A percentile compares a stretch with the other conserved stretches of the same genome.
Evolutionary conservation across 495 filamentous ascomycete species (phyloP).

Genomic region (Parmelia sp.): DNA sequence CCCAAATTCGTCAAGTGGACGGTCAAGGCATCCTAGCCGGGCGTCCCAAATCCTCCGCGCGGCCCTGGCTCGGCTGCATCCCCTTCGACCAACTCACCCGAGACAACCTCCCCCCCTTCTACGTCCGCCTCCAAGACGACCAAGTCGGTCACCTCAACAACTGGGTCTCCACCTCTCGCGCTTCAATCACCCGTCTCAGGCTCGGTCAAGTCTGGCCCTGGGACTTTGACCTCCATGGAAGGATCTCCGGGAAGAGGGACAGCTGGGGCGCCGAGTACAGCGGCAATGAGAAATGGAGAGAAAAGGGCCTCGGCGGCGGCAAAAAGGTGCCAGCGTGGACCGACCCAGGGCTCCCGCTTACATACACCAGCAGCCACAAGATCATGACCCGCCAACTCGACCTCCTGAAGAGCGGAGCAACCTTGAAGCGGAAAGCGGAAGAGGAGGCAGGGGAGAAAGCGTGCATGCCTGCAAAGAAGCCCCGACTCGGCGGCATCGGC

Average conservation of each 20-base stretch:
- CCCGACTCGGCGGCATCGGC: background rate
- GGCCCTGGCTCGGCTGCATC: conserved; percentile 8
- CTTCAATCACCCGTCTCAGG: background rate
- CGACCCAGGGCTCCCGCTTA: background rate
- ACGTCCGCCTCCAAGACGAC: conserved; percentile 11
- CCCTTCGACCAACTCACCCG: background rate
- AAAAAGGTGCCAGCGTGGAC: background rate
- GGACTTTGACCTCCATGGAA: background rate
- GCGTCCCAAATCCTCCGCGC: background rate
- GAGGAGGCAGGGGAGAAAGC: background rate
- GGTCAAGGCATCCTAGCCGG: background rate
- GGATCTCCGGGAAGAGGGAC: background rate
- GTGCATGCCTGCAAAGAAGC: background rate
- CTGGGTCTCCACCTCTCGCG: background rate
- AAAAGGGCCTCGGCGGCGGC: background rate
- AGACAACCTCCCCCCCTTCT: conserved; percentile 13
- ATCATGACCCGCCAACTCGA: background rate
- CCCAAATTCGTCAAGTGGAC: too few species aligned
- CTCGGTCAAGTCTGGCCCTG: background rate
- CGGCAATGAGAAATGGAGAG: background rate
- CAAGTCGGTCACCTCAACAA: conserved; percentile 6
- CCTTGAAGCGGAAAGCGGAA: background rate
- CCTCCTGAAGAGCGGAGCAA: background rate
- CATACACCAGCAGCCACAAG: conserved; percentile 1
- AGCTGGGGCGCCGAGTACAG: background rate